Evolutionary conservation across 345 rosid species (phyloP).

Genomic region (Raphanus sativus): DNA sequence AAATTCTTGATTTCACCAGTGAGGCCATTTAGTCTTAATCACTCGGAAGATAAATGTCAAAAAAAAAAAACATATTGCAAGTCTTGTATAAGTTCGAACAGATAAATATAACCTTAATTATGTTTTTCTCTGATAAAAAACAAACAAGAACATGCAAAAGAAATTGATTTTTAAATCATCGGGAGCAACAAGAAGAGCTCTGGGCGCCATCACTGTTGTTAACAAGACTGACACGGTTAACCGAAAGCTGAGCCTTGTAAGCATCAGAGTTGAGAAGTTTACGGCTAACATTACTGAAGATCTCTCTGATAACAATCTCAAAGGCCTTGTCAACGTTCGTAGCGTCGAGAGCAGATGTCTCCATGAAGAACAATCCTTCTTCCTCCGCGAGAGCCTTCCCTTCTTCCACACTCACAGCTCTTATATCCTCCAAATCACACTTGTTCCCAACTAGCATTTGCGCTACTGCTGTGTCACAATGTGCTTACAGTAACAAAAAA

Average conservation of each 20-base stretch:
- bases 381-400: slow-evolving; percentile 78
- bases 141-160: neutral
- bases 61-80: neutral
- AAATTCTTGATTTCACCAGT: neutral
- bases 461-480: slow-evolving; percentile 71
- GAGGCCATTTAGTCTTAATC: neutral
- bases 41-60: neutral
- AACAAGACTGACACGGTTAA: slow-evolving; percentile 64
- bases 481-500: slow-evolving; percentile 51
- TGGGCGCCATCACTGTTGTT: slow-evolving; percentile 44
- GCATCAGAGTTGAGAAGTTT: slow-evolving; percentile 62
- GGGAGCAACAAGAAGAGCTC: slow-evolving; percentile 52
- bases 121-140: slow-evolving; percentile 2
- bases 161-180: slow-evolving; percentile 26
- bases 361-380: slow-evolving; percentile 86
- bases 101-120: neutral
- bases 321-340: slow-evolving; percentile 87
- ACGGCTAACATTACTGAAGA: slow-evolving; percentile 67
- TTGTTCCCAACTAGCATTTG: slow-evolving; percentile 96
- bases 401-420: slow-evolving; percentile 72
- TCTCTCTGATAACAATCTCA: slow-evolving; percentile 81
- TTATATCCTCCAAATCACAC: slow-evolving; percentile 74
- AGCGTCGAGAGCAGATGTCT: slow-evolving; percentile 86
- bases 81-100: neutral
- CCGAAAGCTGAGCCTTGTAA: slow-evolving; percentile 55